Conservation (phyloP, 345 rosid genomes). For the Eutrema japonicum region DNA sequence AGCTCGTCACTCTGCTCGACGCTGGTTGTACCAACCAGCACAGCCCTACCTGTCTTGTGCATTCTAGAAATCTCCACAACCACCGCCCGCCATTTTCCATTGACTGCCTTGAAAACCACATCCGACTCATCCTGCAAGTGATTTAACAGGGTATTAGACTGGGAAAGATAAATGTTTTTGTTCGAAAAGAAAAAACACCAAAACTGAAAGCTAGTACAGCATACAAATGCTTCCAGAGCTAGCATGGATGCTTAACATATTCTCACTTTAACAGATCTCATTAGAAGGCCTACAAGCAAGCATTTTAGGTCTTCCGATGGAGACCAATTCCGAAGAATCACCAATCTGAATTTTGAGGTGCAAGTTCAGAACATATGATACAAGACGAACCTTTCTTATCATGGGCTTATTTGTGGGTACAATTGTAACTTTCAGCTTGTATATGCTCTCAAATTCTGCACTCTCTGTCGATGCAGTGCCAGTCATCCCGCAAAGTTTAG, state of each 20-base stretch:
- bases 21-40: conserved; percentile 97
- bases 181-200: conserved; percentile 14
- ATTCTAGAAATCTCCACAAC: conserved; percentile 96
- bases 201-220: conserved; percentile 7
- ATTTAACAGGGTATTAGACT: conserved; percentile 34
- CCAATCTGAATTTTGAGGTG: conserved; percentile 11
- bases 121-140: conserved; percentile 90
- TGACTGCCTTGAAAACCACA: conserved; percentile 89
- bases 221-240: conserved; percentile 22
- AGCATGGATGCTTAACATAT: conserved; percentile 17
- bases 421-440: conserved; percentile 93
- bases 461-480: conserved; percentile 98
- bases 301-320: background rate
- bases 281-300: conserved; percentile 9
- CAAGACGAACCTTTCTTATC: conserved; percentile 82
- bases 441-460: conserved; percentile 97
- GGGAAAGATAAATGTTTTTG: background rate
- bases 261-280: conserved; percentile 15
- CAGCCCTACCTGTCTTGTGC: conserved; percentile 90
- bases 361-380: conserved; percentile 20
- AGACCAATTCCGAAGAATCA: conserved; percentile 22
- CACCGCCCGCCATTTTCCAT: conserved; percentile 95
- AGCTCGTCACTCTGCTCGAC: conserved; percentile 98
- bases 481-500: conserved; percentile 99
- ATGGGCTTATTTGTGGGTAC: conserved; percentile 97